phyloP scores from a whole-genome alignment of 2,329 filamentous ascomycete species.

The Cladosporium sphaerospermum region DNA sequence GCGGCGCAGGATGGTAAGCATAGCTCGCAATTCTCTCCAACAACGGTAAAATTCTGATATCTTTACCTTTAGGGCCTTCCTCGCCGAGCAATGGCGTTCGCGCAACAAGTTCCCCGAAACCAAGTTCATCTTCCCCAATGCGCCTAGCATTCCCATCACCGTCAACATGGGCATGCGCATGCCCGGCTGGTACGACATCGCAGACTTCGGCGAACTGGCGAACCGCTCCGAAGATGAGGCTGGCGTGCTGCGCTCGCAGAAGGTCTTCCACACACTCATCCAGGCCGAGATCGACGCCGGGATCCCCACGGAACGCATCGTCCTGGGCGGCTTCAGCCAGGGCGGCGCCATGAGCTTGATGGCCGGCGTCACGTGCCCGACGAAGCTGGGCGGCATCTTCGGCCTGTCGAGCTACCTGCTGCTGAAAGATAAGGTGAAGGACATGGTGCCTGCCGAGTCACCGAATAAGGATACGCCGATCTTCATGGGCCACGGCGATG shows the following conservation, averaged over 20 bases:
- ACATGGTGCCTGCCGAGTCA: constrained; percentile 46
- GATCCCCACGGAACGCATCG: constrained; percentile 74
- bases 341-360: constrained; percentile 84
- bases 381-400: constrained; percentile 81
- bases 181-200: constrained; percentile 85
- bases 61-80: constrained; percentile 51
- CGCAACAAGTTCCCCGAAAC: constrained; percentile 78
- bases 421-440: constrained; percentile 58
- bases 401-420: constrained; percentile 78
- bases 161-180: constrained; percentile 60
- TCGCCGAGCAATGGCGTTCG: constrained; percentile 81
- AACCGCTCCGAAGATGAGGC: constrained; percentile 56
- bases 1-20: constrained; percentile 63
- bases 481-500: constrained; percentile 82
- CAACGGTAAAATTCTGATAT: neutral
- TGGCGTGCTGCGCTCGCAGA: constrained; percentile 66
- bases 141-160: constrained; percentile 81
- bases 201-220: constrained; percentile 41
- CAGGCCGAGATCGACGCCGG: constrained; percentile 72
- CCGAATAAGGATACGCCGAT: constrained; percentile 62
- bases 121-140: constrained; percentile 90
- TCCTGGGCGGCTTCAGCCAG: constrained; percentile 80
- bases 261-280: constrained; percentile 74
- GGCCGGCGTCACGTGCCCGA: constrained; percentile 64
- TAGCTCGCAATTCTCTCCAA: neutral